These are phyloP conservation scores for Fusarium transvaalense DNA, from an alignment of 2,329 filamentous ascomycete genomes.

Conservation along the genomic window DNA sequence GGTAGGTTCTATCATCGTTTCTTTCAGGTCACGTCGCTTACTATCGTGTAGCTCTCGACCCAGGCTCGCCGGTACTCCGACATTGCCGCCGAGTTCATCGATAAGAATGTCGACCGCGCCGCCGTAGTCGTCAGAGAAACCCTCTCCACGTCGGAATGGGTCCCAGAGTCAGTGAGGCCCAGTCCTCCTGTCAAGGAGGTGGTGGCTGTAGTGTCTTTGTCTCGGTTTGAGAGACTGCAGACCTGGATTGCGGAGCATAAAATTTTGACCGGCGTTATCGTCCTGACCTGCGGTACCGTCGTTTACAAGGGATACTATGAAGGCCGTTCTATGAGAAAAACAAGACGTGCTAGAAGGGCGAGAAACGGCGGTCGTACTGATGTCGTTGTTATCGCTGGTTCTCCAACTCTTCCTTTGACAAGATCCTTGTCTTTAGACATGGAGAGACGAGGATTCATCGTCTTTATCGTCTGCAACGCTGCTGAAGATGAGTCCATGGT, in stretches of 20 bases:
- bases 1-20: constrained; percentile 62
- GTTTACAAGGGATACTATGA: constrained; percentile 65
- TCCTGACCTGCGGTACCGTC: constrained; percentile 77
- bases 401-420: constrained; percentile 84
- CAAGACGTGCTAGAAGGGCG: constrained; percentile 81
- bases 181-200: constrained; percentile 59
- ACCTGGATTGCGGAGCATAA: constrained; percentile 81
- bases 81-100: constrained; percentile 82
- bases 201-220: constrained; percentile 52
- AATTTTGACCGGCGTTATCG: constrained; percentile 76
- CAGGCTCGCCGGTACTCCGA: constrained; percentile 78
- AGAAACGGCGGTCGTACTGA: constrained; percentile 88
- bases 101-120: constrained; percentile 82
- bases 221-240: constrained; percentile 67
- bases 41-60: constrained; percentile 62
- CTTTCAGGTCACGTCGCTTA: constrained; percentile 15
- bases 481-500: constrained; percentile 86
- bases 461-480: constrained; percentile 90
- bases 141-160: constrained; percentile 76
- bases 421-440: constrained; percentile 86
- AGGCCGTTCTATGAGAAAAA: constrained; percentile 71
- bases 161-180: constrained; percentile 77
- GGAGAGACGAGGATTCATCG: constrained; percentile 91
- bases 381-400: constrained; percentile 90
- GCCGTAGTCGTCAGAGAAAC: constrained; percentile 78